A percentile compares a stretch with the other conserved stretches of the same genome.
Conservation (phyloP, 2,329 filamentous ascomycete species). For the Monosporascus sp. region DNA sequence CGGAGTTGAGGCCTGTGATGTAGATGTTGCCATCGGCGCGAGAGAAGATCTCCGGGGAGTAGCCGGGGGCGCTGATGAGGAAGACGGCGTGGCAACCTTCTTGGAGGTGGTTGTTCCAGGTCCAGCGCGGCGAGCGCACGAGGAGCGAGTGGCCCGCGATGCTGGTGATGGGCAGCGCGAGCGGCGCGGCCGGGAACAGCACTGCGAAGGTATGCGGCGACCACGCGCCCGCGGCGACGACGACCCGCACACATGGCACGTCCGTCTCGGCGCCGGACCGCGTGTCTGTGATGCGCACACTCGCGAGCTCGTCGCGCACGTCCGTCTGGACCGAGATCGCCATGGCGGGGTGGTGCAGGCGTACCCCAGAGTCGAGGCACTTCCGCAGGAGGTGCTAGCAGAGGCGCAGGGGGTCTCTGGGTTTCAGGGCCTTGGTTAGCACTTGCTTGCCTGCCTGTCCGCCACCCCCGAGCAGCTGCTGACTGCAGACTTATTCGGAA, state of each 20-base stretch:
- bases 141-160: slow-evolving; percentile 71
- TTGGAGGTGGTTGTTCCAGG: slow-evolving; percentile 32
- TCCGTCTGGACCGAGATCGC: slow-evolving; percentile 50
- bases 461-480: no score
- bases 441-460: background rate
- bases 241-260: slow-evolving; percentile 58
- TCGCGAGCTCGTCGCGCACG: slow-evolving; percentile 42
- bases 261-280: slow-evolving; percentile 39
- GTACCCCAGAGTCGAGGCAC: slow-evolving; percentile 55
- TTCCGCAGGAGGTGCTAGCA: slow-evolving; percentile 59
- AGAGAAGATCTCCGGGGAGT: slow-evolving; percentile 68
- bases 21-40: slow-evolving; percentile 65
- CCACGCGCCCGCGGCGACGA: slow-evolving; percentile 69
- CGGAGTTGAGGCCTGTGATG: slow-evolving; percentile 65
- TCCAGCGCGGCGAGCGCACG: slow-evolving; percentile 54
- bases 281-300: slow-evolving; percentile 44
- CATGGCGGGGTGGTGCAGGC: slow-evolving; percentile 59
- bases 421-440: slow-evolving; percentile 1
- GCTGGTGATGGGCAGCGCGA: slow-evolving; percentile 51
- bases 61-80: slow-evolving; percentile 52
- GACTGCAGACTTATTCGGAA: background rate
- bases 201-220: slow-evolving; percentile 57
- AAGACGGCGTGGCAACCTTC: slow-evolving; percentile 63
- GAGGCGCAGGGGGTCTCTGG: slow-evolving; percentile 60
- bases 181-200: slow-evolving; percentile 55